These are phyloP conservation scores for Tricholoma saponaceum DNA, from an alignment of 768 basidiomycete genomes.

Conservation along the genomic window DNA sequence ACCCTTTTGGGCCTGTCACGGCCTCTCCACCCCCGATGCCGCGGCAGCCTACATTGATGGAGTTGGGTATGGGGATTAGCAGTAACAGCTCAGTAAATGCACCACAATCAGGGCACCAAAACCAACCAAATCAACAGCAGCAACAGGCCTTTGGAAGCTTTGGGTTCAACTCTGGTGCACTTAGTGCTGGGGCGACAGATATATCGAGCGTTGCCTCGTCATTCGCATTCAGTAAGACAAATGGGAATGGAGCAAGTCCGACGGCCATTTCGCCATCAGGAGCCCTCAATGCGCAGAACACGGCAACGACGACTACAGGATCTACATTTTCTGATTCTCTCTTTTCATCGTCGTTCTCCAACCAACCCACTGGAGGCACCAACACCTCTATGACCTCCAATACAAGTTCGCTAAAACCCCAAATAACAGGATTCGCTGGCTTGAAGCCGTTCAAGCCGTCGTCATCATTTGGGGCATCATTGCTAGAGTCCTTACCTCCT, in stretches of 20 bases:
- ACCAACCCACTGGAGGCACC: constrained; percentile 46
- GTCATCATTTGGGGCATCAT: constrained; percentile 72
- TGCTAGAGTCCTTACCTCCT: constrained; percentile 71
- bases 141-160: constrained; percentile 25
- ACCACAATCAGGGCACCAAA: constrained; percentile 21
- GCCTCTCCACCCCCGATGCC: constrained; percentile 63
- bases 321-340: constrained; percentile 45
- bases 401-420: constrained; percentile 34
- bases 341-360: constrained; percentile 44
- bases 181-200: constrained; percentile 45
- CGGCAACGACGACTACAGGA: constrained; percentile 34
- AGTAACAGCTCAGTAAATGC: constrained; percentile 11
- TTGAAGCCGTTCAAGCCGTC: constrained; percentile 82
- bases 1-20: constrained; percentile 85
- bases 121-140: constrained; percentile 23
- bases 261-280: constrained; percentile 13
- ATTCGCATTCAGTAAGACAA: constrained; percentile 47
- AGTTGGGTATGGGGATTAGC: constrained; percentile 57
- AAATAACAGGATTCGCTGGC: constrained; percentile 51
- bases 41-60: constrained; percentile 76
- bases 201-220: constrained; percentile 73
- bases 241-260: constrained; percentile 16
- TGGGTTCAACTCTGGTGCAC: constrained; percentile 35
- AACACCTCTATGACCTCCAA: constrained; percentile 22
- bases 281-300: constrained; percentile 25